A percentile compares a stretch with the other conserved stretches of the same genome.
Evolutionary conservation across 768 basidiomycete genomes (phyloP).

Genomic region (Lentinula raphanica): DNA sequence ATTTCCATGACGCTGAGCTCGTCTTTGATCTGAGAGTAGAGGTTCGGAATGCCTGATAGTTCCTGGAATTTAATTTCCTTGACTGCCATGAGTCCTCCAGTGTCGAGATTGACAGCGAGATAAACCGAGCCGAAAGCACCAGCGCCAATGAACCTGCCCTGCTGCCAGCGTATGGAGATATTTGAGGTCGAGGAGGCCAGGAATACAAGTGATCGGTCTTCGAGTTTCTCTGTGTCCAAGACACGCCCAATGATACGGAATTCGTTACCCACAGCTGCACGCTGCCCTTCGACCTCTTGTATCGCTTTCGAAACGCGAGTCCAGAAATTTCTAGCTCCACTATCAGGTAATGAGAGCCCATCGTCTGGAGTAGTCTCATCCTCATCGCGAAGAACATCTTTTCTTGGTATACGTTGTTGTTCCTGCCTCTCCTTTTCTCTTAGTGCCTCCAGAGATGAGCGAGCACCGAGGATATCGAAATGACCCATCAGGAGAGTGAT

Average conservation of each 20-base stretch:
- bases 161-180: slow-evolving; percentile 96
- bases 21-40: slow-evolving; percentile 91
- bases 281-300: slow-evolving; percentile 58
- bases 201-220: slow-evolving; percentile 91
- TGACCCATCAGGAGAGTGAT: slow-evolving; percentile 96
- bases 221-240: slow-evolving; percentile 86
- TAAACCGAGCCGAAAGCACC: slow-evolving; percentile 99
- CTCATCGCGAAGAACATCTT: slow-evolving; percentile 45
- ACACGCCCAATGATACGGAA: slow-evolving; percentile 85
- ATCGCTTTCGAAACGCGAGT: slow-evolving; percentile 62
- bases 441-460: slow-evolving; percentile 81
- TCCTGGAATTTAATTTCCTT: slow-evolving; percentile 99
- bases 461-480: slow-evolving; percentile 95
- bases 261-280: slow-evolving; percentile 56
- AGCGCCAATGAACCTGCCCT: slow-evolving; percentile 96
- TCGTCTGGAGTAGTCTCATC: slow-evolving; percentile 32
- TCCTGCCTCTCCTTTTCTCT: slow-evolving; percentile 86
- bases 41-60: slow-evolving; percentile 76
- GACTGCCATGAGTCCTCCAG: slow-evolving; percentile 95
- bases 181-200: slow-evolving; percentile 94
- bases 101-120: slow-evolving; percentile 92
- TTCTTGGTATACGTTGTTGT: slow-evolving; percentile 32
- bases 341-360: slow-evolving; percentile 40
- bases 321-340: slow-evolving; percentile 70
- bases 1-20: slow-evolving; percentile 98